Conservation (phyloP, 306 rosid genomes). For the Sophora flavescens region DNA sequence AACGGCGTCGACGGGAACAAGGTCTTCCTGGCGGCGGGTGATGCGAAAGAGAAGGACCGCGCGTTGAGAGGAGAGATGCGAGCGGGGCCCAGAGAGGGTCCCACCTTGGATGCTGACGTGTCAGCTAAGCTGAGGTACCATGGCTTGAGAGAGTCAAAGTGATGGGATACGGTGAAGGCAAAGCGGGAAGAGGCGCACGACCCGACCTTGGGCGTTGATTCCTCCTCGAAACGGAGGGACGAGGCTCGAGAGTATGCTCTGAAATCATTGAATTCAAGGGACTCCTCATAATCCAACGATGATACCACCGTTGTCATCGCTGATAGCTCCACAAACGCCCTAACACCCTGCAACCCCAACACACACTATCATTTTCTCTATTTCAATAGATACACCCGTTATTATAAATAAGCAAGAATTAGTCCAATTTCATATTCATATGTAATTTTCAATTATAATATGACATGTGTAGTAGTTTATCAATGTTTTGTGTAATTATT, state of each 20-base stretch:
- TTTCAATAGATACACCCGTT: no score
- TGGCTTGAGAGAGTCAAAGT: conserved; percentile 73
- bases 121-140: conserved; percentile 78
- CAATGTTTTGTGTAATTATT: no score
- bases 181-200: conserved; percentile 91
- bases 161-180: conserved; percentile 84
- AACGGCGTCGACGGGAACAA: conserved; percentile 85
- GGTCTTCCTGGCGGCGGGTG: conserved; percentile 74
- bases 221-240: conserved; percentile 86
- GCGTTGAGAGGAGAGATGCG: conserved; percentile 90
- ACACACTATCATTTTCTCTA: not conserved
- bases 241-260: conserved; percentile 80
- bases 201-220: conserved; percentile 77
- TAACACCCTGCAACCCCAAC: conserved; percentile 63
- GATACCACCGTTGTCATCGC: conserved; percentile 62
- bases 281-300: conserved; percentile 70
- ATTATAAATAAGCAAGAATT: no score
- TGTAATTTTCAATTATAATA: no score
- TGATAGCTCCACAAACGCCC: conserved; percentile 78
- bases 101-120: conserved; percentile 72
- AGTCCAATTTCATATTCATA: no score
- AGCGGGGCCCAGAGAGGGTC: conserved; percentile 70
- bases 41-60: conserved; percentile 91
- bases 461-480: no score
- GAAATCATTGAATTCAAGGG: conserved; percentile 73